Conservation (phyloP, 257 asterid genomes). For the Capsicum baccatum region DNA sequence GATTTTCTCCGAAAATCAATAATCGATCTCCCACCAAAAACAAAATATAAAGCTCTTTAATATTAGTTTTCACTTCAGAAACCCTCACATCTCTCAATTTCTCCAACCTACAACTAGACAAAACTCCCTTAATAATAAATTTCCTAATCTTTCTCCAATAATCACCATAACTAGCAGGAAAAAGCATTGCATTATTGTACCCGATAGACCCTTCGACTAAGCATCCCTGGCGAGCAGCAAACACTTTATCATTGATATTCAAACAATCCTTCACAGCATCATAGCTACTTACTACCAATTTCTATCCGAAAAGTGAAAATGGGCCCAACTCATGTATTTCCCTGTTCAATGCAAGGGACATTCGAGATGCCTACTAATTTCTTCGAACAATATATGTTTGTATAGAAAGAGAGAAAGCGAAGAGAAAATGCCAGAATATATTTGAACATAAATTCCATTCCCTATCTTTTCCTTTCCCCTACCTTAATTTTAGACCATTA, state of each 20-base stretch:
- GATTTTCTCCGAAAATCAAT: too few relatives aligned
- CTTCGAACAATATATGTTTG: too few relatives aligned
- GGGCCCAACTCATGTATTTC: slow-evolving; percentile 5
- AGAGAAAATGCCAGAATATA: too few relatives aligned
- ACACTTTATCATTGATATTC: slow-evolving; percentile 16
- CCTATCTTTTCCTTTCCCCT: too few relatives aligned
- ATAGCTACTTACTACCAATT: not conserved
- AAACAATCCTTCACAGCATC: too few relatives aligned
- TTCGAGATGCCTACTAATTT: too few relatives aligned
- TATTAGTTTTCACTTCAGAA: slow-evolving; percentile 23
- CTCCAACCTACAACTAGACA: not conserved
- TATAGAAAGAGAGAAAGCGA: too few relatives aligned
- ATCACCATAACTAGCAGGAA: slow-evolving; percentile 32
- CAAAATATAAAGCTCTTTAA: slow-evolving; percentile 27
- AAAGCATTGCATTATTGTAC: slow-evolving; percentile 33
- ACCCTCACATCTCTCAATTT: slow-evolving; percentile 21
- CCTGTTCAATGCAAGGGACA: too few relatives aligned
- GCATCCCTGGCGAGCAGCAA: too few relatives aligned
- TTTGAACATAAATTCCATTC: too few relatives aligned
- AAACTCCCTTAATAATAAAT: slow-evolving; percentile 17
- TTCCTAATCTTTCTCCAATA: slow-evolving; percentile 37
- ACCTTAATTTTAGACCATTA: too few relatives aligned
- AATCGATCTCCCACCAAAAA: too few relatives aligned
- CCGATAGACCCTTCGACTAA: not conserved
- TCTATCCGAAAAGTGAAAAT: slow-evolving; percentile 39